Percentiles rank a stretch among this genome's conserved stretches.
These are phyloP conservation scores for Pleomassaria siparia DNA, from an alignment of 2,329 filamentous ascomycete species.

Conservation along the genomic window DNA sequence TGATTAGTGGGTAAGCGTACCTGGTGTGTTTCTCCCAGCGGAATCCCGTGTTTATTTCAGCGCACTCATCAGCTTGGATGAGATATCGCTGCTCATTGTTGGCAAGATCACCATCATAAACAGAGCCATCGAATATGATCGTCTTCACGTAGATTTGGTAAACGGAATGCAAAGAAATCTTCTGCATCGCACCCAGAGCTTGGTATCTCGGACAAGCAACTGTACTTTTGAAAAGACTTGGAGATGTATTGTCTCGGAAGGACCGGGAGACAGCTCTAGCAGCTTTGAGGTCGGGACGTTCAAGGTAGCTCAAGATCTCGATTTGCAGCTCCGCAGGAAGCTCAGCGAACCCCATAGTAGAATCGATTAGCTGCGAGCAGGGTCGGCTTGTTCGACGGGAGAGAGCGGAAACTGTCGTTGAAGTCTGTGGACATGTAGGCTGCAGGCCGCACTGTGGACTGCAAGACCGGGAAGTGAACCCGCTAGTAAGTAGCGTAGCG, in stretches of 20 bases:
- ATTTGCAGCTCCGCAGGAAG: constrained; percentile 34
- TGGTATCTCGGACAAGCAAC: constrained; percentile 32
- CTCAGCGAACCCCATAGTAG: constrained; percentile 9
- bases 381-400: neutral
- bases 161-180: constrained; percentile 23
- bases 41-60: neutral
- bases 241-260: constrained; percentile 26
- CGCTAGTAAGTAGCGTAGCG: neutral
- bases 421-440: neutral
- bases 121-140: constrained; percentile 34
- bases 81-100: constrained; percentile 1
- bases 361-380: neutral
- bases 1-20: neutral
- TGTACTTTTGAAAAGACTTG: constrained; percentile 25
- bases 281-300: constrained; percentile 24
- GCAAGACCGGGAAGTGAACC: neutral
- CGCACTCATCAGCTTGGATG: constrained; percentile 1
- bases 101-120: constrained; percentile 21
- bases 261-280: constrained; percentile 21
- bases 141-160: constrained; percentile 32
- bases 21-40: neutral
- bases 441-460: constrained; percentile 4
- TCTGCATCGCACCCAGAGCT: constrained; percentile 30
- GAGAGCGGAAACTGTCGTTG: neutral
- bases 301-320: constrained; percentile 28